Base-by-base conservation (phyloP, 192 early-diverging fungal species). In the Coemansia sp. region DNA sequence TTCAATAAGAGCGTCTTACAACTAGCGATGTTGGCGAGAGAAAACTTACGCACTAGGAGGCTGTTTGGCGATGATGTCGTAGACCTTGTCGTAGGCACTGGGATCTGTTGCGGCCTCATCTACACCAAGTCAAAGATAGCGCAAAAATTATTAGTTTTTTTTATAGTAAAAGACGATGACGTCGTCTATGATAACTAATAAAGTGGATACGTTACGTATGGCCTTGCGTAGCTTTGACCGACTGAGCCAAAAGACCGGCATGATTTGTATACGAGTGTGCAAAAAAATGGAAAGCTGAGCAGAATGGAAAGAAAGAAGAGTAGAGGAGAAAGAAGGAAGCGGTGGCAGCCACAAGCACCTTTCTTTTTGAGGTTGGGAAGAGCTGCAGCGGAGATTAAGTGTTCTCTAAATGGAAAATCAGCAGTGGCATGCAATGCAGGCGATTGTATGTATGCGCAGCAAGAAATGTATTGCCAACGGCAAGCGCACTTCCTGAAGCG, bases 161-260 rank as follows among this genome's bases (percentile, higher is more conserved):
- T 27, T 11, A 41, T 44, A 15, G 12, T 44, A 43, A 12, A 36
- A 7, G 18, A 18, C 2, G n/a, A 49, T 49, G 47, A 16, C 13
- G 9, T 3, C 27, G 27, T 57, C 24, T 0, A 16, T 31, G n/a
- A 13, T 62, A 62, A 5, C 49, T 16, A 29, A 6, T 49, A 1
- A 3, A 49, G 57, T 27, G 43, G 43, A 63, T 49, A 63, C 24
- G 61, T 63, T 31, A 22, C 27, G 36, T 63, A 72, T 66, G 15
- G 71, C 71, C 24, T 72, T 55, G 27, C 31, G 31, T 34, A 72
- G 63, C 51, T 54, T 72, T 27, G 64, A 34, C 57, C 29, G 43
- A 38, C 64, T 54, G 16, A 57, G 63, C 43, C 61, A 42, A 72
- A 72, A 72, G 20, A 64, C 49, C 1, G 71, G 54, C 71, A 72